These are phyloP conservation scores for Pythium oligandrum DNA, from an alignment of 352 stramenopile species.

Conservation along the genomic window DNA sequence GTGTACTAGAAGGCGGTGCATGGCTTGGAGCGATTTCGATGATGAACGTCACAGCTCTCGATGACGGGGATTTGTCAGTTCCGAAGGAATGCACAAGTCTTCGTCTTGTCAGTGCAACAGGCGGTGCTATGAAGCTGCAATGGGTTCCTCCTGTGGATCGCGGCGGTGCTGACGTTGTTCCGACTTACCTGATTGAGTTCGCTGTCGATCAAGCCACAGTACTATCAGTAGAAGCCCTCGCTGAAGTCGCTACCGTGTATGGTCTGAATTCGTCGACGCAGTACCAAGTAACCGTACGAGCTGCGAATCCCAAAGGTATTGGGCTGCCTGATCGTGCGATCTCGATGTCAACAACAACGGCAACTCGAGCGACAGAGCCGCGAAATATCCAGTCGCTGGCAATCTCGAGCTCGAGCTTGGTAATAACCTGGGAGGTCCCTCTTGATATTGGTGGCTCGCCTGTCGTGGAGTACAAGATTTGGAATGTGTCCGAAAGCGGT, in stretches of 20 bases:
- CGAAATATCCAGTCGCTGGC: constrained; percentile 24
- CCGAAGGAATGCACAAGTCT: constrained; percentile 37
- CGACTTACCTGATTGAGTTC: constrained; percentile 31
- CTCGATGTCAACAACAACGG: constrained; percentile 21
- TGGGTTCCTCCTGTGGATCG: constrained; percentile 40
- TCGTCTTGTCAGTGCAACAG: constrained; percentile 19
- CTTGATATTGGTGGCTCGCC: constrained; percentile 40
- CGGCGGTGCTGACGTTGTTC: constrained; percentile 20
- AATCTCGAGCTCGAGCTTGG: constrained; percentile 30
- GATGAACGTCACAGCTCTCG: constrained; percentile 32
- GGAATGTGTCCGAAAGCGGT: constrained; percentile 18
- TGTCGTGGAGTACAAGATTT: constrained; percentile 48
- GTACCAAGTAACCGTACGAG: constrained; percentile 32
- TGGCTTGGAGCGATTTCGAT: constrained; percentile 13
- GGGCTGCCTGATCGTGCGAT: constrained; percentile 17
- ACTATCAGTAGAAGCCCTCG: not conserved
- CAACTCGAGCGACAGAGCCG: constrained; percentile 25
- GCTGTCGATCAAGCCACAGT: constrained; percentile 1
- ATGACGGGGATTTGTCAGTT: constrained; percentile 49
- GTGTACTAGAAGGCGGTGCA: constrained; percentile 29
- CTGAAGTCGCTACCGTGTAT: constrained; percentile 23
- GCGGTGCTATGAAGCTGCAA: constrained; percentile 32
- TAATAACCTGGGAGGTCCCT: constrained; percentile 41
- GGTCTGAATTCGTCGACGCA: constrained; percentile 40
- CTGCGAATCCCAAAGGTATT: constrained; percentile 26